A percentile compares a stretch with the other conserved stretches of the same genome.
Conservation (phyloP, 2,329 filamentous ascomycete species). For the Setomelanomma holmii region DNA sequence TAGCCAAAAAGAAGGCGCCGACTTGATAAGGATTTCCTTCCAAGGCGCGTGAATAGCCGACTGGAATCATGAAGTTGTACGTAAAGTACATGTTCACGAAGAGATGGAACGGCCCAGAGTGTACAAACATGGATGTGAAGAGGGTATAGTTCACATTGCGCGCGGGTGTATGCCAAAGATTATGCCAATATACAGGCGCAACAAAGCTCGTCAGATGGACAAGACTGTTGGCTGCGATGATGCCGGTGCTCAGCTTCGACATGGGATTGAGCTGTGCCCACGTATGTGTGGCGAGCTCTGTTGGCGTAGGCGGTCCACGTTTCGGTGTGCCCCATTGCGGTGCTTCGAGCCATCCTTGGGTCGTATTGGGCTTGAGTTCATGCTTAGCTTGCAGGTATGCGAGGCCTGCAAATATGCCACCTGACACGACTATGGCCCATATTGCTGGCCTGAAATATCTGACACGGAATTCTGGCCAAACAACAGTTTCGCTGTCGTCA, state of each 20-base stretch:
- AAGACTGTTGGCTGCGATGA: constrained; percentile 37
- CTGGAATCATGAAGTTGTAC: constrained; percentile 40
- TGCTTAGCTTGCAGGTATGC: constrained; percentile 38
- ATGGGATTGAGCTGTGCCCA: constrained; percentile 36
- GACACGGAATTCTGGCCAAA: too few relatives aligned
- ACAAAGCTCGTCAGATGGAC: constrained; percentile 37
- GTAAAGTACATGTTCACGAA: constrained; percentile 39
- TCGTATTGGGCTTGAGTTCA: constrained; percentile 26
- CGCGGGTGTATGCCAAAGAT: constrained; percentile 41
- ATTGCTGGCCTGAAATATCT: constrained; percentile 38
- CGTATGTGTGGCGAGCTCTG: constrained; percentile 31
- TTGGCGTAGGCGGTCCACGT: constrained; percentile 31
- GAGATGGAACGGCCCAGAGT: constrained; percentile 24
- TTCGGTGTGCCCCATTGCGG: constrained; percentile 22
- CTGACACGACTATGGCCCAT: constrained; percentile 35
- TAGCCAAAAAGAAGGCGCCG: constrained; percentile 39
- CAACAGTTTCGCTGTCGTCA: too few relatives aligned
- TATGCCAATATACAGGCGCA: constrained; percentile 29
- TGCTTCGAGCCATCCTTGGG: constrained; percentile 22
- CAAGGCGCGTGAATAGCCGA: constrained; percentile 38
- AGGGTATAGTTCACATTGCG: constrained; percentile 38
- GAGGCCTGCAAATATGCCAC: constrained; percentile 35
- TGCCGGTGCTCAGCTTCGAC: constrained; percentile 33
- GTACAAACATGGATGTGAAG: constrained; percentile 39
- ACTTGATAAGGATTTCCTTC: constrained; percentile 39